Evolutionary conservation across 169 alveolate species (phyloP).

Genomic region (Babesia bigemina): DNA sequence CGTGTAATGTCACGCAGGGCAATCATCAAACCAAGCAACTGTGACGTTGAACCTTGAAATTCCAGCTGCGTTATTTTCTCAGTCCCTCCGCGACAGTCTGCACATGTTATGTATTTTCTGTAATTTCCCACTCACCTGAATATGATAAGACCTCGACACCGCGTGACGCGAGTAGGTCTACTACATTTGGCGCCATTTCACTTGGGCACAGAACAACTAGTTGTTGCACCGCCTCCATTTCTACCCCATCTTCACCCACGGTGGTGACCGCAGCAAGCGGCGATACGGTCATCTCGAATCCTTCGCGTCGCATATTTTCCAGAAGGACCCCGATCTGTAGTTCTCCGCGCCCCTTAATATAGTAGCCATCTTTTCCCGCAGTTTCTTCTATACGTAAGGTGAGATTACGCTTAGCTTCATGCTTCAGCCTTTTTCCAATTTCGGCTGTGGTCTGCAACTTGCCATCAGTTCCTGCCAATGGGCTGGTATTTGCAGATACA

Average conservation of each 20-base stretch:
- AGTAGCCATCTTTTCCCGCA: conserved; percentile 76
- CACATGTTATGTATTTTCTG: not conserved
- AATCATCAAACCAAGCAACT: conserved; percentile 80
- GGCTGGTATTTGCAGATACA: conserved; percentile 88
- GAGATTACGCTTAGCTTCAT: conserved; percentile 90
- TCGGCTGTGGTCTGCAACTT: conserved; percentile 78
- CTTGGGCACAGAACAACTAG: conserved; percentile 69
- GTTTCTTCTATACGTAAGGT: conserved; percentile 84
- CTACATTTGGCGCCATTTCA: conserved; percentile 75
- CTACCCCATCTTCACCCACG: conserved; percentile 75
- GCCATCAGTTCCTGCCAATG: conserved; percentile 91
- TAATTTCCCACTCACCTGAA: conserved; percentile 30
- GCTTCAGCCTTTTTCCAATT: conserved; percentile 87
- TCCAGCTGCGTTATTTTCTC: conserved; percentile 42
- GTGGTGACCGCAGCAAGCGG: conserved; percentile 88
- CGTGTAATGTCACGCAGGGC: conserved; percentile 78
- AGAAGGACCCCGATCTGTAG: conserved; percentile 92
- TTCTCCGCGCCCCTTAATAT: conserved; percentile 92
- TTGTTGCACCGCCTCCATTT: conserved; percentile 86
- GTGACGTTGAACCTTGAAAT: conserved; percentile 67
- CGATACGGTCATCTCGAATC: conserved; percentile 89
- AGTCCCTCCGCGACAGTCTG: conserved; percentile 55
- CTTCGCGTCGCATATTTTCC: conserved; percentile 96
- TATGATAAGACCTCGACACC: conserved; percentile 63
- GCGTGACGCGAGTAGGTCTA: conserved; percentile 84